These are phyloP conservation scores for Incumbomyces delicatus DNA, from an alignment of 2,329 filamentous ascomycete genomes.

Conservation along the genomic window DNA sequence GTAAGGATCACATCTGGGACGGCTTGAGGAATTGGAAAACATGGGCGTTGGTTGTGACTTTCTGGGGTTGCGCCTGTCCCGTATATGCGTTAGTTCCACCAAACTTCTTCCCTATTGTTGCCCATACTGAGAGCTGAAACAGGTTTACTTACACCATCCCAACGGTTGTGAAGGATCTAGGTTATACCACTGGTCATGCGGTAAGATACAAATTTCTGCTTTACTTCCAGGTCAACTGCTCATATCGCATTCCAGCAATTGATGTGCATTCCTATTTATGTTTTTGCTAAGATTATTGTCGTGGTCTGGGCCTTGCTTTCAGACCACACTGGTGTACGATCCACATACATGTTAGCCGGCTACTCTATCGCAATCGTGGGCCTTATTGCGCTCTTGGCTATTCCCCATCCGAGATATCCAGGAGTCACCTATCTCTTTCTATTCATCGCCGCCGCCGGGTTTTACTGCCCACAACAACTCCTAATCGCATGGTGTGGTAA, in stretches of 20 bases:
- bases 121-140: too few species aligned
- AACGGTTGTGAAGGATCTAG: constrained; percentile 20
- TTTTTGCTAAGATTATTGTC: constrained; percentile 22
- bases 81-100: too few species aligned
- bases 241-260: too few species aligned
- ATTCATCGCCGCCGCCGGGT: constrained; percentile 48
- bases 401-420: constrained; percentile 29
- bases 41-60: constrained; percentile 12
- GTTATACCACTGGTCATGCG: constrained; percentile 12
- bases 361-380: background rate
- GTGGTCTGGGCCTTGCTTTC: constrained; percentile 22
- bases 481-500: constrained; percentile 62
- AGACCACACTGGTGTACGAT: constrained; percentile 27
- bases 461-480: constrained; percentile 49
- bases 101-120: too few species aligned
- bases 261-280: constrained; percentile 29
- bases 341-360: background rate
- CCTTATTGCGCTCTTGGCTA: constrained; percentile 47
- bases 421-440: constrained; percentile 30
- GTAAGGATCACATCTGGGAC: constrained; percentile 6
- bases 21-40: constrained; percentile 16
- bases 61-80: constrained; percentile 13
- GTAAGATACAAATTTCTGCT: too few species aligned
- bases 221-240: too few species aligned
- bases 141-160: constrained; percentile 13